Evolutionary conservation across 768 basidiomycete genomes (phyloP), one percentile per base, ranked within the genome.

Genomic region (Lactarius hengduanensis): DNA sequence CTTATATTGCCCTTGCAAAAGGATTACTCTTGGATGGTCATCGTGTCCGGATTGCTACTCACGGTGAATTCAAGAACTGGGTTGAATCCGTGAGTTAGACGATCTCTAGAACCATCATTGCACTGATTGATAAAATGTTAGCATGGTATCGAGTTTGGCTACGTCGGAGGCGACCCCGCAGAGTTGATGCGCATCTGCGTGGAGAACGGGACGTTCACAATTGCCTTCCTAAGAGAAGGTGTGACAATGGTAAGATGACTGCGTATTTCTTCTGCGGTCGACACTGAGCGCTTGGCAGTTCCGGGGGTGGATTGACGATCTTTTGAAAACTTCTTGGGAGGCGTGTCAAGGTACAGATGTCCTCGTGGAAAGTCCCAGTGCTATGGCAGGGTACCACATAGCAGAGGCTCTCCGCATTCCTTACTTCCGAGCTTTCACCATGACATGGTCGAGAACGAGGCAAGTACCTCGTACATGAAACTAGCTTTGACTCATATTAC

Each of bases 111-210:
- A 38, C 43, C 15, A 32, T 40, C 11, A 15, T 4, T 11, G 22
- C 8, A 28, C 62, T 69, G 45, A 62, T 59, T 67, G 45, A 62
- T 59, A 56, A 69, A 15, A 10, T 4, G 40, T 16, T 69, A 97
- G 94, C 84, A 98, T 74, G 94, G 94, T n/a, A 97, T 99, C 72
- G 95, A 95, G 73, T 98, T 91, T 75, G 90, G 90, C 13, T 90
- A 85, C 70, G 95, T 98, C 53, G 96, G 97, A 13, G 96, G 96
- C 32, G 97, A 98, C 76, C 96, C 96, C 11, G 96, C 97, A 1
- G 96, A 98, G 76, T 80, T 99, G 50, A 96, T 98, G 95, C 85
- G 92, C 61, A 94, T 99, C 69, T 98, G 96, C 75, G 90, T 98
- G 40, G 96, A 98, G 77, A 98, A 99, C 77, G 97, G 97, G 68